Evolutionary conservation across 495 filamentous ascomycete species (phyloP), one percentile per base, ranked within the genome.

Genomic region (Pseudomonodictys pantanalensis): DNA sequence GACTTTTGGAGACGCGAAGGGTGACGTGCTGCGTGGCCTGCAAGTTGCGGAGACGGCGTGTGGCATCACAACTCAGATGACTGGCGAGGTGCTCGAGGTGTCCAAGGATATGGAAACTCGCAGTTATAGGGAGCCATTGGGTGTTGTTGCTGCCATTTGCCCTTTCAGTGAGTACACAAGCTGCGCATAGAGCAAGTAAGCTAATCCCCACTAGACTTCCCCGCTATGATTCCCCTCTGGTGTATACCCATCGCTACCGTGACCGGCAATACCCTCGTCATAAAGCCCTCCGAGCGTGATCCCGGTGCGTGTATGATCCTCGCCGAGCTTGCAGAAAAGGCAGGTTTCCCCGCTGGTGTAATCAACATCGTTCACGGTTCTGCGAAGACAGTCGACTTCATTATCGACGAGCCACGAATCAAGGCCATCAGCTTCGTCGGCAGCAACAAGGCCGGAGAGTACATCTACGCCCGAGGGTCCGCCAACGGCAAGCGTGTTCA

Each of bases 181-280:
- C 28, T 30, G 22, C 1, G 15, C 11, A 28, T 39, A 9, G n/a
- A 43, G 35, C 15, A 11, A n/a, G 2, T 5, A 17, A 2, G 44
- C 60, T 59, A 52, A 64, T 42, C 24, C 2, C 10, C 10, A n/a
- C 17, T 64, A 95, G 90, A 98, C 78, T 99, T 99, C 78, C 93
- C 93, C 39, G 93, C 93, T 63, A 99, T 99, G 93, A 99, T 99
- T 74, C 93, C 93, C 18, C 79, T 99, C 8, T 99, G 93, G 93
- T 95, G 82, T 52, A 95, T 97, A 53, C 95, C 93, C 18, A 85
- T 97, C 69, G 95, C 93, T 38, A 96, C 91, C 11, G 83, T 95
- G 2, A 95, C 90, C 10, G 95, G 93, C 47, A 99, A 99, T 78
- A 93, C 89, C 25, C 76, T 97, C 58, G 84, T 99, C 66, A 75